Evolutionary conservation across 2,329 filamentous ascomycete species (phyloP), one percentile per base, ranked within the genome.

Genomic region (Epichloe sp.): DNA sequence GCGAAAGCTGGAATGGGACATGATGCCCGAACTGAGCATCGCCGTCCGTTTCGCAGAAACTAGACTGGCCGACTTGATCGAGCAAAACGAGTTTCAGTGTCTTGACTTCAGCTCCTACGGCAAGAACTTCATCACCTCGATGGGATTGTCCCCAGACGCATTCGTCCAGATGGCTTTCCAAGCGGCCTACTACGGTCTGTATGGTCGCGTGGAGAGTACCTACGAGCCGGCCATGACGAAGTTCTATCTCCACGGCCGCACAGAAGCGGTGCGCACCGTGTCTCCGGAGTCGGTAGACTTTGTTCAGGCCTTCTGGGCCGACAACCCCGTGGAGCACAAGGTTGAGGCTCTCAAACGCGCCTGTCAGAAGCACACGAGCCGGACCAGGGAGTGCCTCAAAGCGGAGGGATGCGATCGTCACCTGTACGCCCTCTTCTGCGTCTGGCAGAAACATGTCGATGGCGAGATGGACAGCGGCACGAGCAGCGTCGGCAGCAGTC

Each of bases 221-320:
- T 98, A 98, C 65, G 93, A 98, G 68, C 93, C 93, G 7, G 91
- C 93, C 42, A 97, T 98, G 93, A 98, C 93, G 48, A 98, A 98
- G 67, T 74, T 85, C 53, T 98, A 81, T 69, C 80, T 94, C 54
- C 93, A 97, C 64, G 93, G 93, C 11, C 85, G 93, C 44, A 98
- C 93, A 0, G 93, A 98, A 69, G 91, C 93, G 4, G 85, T 98
- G 56, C 80, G 93, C 44, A 83, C 87, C 0, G 91, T 95, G 1
- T 88, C 89, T 0, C 76, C 82, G 0, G 89, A 94, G 56, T 85
- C 85, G 0, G 78, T 89, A n/a, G 77, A 90, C 49, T 98, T 96
- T 62, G 84, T 97, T 7, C 86, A 86, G 65, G 88, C 85, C 0
- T 97, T 98, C 68, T 98, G 93, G 90, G 89, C 83, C 6, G 91